Percentiles rank a stretch among this genome's conserved stretches.
Evolutionary conservation across 176 grass and related monocot genomes (phyloP).

Genomic region (Hyparrhenia diplandra): DNA sequence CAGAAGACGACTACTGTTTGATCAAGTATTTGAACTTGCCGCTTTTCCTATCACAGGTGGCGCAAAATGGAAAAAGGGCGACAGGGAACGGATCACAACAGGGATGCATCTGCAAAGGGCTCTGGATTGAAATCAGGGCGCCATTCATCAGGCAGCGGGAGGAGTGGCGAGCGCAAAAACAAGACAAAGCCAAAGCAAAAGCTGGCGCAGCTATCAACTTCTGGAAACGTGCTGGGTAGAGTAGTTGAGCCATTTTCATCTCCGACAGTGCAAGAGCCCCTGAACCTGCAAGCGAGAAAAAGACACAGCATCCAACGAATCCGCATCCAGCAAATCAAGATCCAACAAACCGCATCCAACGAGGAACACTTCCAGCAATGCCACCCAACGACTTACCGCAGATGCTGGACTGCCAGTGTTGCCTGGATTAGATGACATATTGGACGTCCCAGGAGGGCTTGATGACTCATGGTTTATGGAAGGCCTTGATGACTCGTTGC

Average conservation of each 20-base stretch:
- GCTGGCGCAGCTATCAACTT: constrained; percentile 66
- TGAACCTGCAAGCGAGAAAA: not conserved
- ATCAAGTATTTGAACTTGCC: constrained; percentile 6
- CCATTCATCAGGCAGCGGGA: constrained; percentile 61
- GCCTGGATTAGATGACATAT: constrained; percentile 44
- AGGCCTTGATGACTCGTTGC: constrained; percentile 42
- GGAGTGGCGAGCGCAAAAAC: constrained; percentile 60
- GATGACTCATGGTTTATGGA: constrained; percentile 50
- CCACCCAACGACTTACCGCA: not conserved
- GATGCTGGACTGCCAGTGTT: constrained; percentile 32
- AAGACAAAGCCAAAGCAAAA: constrained; percentile 89
- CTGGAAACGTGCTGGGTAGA: constrained; percentile 60
- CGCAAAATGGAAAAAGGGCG: constrained; percentile 72
- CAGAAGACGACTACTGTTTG: not conserved
- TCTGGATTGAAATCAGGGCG: constrained; percentile 52
- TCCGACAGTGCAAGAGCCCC: not conserved
- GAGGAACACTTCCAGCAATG: constrained; percentile 12
- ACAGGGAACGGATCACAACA: constrained; percentile 57
- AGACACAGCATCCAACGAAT: constrained; percentile 21
- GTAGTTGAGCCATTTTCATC: constrained; percentile 33
- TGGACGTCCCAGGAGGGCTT: constrained; percentile 49
- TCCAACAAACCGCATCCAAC: too few relatives aligned
- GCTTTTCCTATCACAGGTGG: constrained; percentile 29
- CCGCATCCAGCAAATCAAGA: not conserved
- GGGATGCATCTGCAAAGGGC: constrained; percentile 54